Conservation (phyloP, 164 flowering plant genomes). For the Brasenia schreberi region DNA sequence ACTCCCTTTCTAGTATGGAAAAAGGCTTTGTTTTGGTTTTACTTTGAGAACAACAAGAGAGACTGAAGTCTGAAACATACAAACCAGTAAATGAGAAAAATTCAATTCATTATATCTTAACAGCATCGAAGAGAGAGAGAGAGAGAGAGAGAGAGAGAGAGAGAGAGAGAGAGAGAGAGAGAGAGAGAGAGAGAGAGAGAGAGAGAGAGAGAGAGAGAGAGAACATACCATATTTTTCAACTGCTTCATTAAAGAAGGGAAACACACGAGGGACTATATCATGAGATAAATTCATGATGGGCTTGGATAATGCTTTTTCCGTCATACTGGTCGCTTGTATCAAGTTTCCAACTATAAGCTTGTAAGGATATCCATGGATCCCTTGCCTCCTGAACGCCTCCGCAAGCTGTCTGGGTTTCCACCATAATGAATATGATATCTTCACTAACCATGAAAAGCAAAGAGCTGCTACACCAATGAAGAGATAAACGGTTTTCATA, state of each 20-base stretch:
- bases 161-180: too few species aligned
- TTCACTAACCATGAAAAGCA: too few species aligned
- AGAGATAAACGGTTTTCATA: too few species aligned
- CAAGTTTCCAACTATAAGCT: constrained; percentile 4
- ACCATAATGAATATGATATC: constrained; percentile 2
- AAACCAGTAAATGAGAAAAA: neutral
- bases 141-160: neutral
- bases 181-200: too few species aligned
- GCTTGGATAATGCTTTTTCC: constrained; percentile 8
- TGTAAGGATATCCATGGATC: constrained; percentile 6
- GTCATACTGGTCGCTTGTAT: constrained; percentile 1
- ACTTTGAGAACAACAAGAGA: neutral
- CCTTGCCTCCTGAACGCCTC: constrained; percentile 8
- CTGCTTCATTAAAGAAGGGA: constrained; percentile 6
- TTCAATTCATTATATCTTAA: neutral
- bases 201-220: neutral
- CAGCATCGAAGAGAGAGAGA: neutral
- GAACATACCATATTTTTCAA: constrained; percentile 7
- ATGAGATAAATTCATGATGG: constrained; percentile 11
- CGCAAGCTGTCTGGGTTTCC: constrained; percentile 9
- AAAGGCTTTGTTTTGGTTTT: too few species aligned
- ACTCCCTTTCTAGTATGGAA: too few species aligned
- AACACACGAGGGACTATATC: constrained; percentile 8
- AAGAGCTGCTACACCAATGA: too few species aligned
- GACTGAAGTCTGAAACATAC: neutral